Evolutionary conservation across 2,329 filamentous ascomycete genomes (phyloP).

Genomic region (Aspergillus spinulosporus): DNA sequence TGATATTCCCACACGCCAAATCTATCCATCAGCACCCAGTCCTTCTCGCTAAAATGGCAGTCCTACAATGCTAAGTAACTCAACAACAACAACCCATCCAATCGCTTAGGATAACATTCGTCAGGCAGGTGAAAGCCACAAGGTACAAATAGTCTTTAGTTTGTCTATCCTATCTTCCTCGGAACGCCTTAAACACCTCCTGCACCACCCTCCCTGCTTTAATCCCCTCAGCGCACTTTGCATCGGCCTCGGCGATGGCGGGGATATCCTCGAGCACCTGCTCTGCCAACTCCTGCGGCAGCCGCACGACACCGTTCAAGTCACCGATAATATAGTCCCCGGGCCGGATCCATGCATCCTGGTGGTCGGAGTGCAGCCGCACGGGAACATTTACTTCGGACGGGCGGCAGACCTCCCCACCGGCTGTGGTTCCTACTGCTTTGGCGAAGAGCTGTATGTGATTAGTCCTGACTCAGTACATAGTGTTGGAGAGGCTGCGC

Average conservation of each 20-base stretch:
- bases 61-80: too few relatives aligned
- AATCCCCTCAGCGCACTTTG: constrained; percentile 15
- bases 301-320: constrained; percentile 40
- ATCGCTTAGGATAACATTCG: too few relatives aligned
- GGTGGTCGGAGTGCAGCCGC: not conserved
- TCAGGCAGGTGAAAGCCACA: too few relatives aligned
- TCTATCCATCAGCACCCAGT: too few relatives aligned
- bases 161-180: not conserved
- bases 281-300: constrained; percentile 26
- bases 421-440: constrained; percentile 34
- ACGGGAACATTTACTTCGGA: constrained; percentile 35
- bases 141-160: not conserved
- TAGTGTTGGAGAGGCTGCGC: too few relatives aligned
- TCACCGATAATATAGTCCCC: constrained; percentile 42
- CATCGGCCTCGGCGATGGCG: constrained; percentile 8
- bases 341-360: constrained; percentile 25
- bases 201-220: constrained; percentile 4
- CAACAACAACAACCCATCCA: too few relatives aligned
- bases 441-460: constrained; percentile 22
- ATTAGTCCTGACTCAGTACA: too few relatives aligned
- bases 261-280: constrained; percentile 15
- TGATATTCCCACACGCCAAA: too few relatives aligned
- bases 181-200: constrained; percentile 14
- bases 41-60: too few relatives aligned
- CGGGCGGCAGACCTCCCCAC: not conserved